Evolutionary conservation across 1,139 yeast species (phyloP), one percentile per base, ranked within the genome.

Genomic region (Diutina sp.): DNA sequence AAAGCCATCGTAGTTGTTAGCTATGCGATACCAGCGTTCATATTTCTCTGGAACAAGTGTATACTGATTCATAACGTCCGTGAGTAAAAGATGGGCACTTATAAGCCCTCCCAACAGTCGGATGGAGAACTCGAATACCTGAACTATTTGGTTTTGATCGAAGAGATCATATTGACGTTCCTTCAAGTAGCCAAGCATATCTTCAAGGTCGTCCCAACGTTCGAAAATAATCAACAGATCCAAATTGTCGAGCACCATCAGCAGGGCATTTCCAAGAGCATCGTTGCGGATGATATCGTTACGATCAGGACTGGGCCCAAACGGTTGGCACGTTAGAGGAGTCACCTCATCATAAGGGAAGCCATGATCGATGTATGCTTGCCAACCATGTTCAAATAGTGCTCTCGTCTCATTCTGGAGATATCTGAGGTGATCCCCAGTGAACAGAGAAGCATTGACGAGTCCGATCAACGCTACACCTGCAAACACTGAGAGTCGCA

Each of bases 91-190:
- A 70, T 91, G 98, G 0, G 88, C 81, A 1, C 93, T 84, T 29
- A 90, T 64, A 46, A 90, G 70, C 0, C 96, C 90, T 0, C 97
- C 97, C 52, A 90, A 67, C 1, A 87, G 79, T 55, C 97, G 71
- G 25, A 90, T 90, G 4, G 90, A 83, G 6, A 88, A 79, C 67
- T 90, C 98, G 69, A 90, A 90, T 4, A 90, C 95, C 64, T 90
- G 97, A 0, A 90, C 86, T 0, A 84, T 80, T 3, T 90, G 78
- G 60, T 89, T 82, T 50, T 83, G 76, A 51, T 82, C 75, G 64
- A 89, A 90, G 25, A 77, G 65, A 0, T 70, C 66, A 47, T 73
- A 65, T 45, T 66, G 65, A 45, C 71, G 57, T 4, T 61, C 61
- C 51, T 72, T 69, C 46, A 88, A 76, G 56, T 79, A 70, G 0